Conservation (phyloP, 169 alveolate species). For the Neospora caninum region DNA sequence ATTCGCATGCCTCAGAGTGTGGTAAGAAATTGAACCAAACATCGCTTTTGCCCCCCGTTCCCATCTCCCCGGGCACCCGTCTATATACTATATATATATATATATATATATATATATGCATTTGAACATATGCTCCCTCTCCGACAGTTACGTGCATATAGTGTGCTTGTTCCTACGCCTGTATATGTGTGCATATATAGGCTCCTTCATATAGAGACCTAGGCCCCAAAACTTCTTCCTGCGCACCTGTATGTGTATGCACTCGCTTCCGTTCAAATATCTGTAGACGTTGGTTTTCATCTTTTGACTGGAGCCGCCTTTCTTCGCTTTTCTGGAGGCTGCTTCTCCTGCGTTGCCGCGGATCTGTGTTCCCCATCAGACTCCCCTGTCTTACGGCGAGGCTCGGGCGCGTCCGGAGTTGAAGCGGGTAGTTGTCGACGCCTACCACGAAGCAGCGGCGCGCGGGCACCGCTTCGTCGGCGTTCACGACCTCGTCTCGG, state of each 20-base stretch:
- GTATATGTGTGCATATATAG: too few relatives aligned
- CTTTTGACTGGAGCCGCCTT: neutral
- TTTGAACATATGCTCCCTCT: too few relatives aligned
- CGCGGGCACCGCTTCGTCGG: neutral
- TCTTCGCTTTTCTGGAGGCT: neutral
- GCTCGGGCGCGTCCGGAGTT: neutral
- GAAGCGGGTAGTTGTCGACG: neutral
- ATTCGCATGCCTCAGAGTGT: constrained; percentile 27
- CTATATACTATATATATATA: neutral
- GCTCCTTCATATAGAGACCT: too few relatives aligned
- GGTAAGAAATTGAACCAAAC: neutral
- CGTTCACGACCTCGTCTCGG: neutral
- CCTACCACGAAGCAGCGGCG: neutral
- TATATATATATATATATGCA: too few relatives aligned
- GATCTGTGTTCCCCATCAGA: neutral
- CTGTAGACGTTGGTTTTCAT: neutral
- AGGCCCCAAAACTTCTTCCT: too few relatives aligned
- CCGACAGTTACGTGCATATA: too few relatives aligned
- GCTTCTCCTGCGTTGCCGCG: neutral
- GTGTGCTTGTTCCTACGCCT: too few relatives aligned
- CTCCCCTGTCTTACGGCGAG: constrained; percentile 8
- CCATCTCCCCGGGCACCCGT: neutral
- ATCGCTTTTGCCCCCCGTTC: neutral
- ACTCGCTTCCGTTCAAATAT: too few relatives aligned
- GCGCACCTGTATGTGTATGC: too few relatives aligned